Evolutionary conservation across 805 yeast genomes (phyloP), one percentile per base, ranked within the genome.

Genomic region (Ogataea chonburiensis): DNA sequence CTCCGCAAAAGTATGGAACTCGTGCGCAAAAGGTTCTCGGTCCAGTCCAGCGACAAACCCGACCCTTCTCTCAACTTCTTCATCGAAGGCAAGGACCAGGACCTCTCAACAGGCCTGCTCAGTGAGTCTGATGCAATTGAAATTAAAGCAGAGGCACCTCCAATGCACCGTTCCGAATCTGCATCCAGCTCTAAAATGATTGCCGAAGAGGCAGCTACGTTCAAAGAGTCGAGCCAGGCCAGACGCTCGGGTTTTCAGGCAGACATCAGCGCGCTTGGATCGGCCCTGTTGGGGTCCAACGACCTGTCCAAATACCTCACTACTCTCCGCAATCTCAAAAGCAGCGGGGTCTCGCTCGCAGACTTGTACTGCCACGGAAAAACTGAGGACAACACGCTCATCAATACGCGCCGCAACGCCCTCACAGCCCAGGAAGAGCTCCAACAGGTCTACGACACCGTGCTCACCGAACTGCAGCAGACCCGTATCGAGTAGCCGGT

Each of bases 1-100:
- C 66, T 87, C 37, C 74, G 73, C 27, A 80, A 81, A 50, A 77
- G 76, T 1, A 42, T 73, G 17, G 65, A 66, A 17, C 43, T 63
- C 28, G 45, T 61, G 10, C 45, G 49, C 23, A 38, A 47, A 1
- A 44, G 34, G 19, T 37, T 26, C 16, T 38, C 46, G 2, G 27
- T 31, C 3, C 14, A 26, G 26, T 16, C 38, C 12, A 30, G 34
- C 2, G 25, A 40, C 3, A 22, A 27, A 5, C 4, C 21, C 3
- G 9, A 35, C 3, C 28, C 27, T 16, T 12, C 35, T 0, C 19
- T 32, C 9, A 37, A 35, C 17, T 28, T 28, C 13, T 13, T 43
- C 17, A 31, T 40, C 24, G 50, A 48, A 17, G 35, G 33, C n/a
- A 18, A 23, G 6, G 31, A 31, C 7, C 37, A 28, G 28, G n/a